Conservation (phyloP, 2,329 filamentous ascomycete species). For the Aureobasidium leucospermi region DNA sequence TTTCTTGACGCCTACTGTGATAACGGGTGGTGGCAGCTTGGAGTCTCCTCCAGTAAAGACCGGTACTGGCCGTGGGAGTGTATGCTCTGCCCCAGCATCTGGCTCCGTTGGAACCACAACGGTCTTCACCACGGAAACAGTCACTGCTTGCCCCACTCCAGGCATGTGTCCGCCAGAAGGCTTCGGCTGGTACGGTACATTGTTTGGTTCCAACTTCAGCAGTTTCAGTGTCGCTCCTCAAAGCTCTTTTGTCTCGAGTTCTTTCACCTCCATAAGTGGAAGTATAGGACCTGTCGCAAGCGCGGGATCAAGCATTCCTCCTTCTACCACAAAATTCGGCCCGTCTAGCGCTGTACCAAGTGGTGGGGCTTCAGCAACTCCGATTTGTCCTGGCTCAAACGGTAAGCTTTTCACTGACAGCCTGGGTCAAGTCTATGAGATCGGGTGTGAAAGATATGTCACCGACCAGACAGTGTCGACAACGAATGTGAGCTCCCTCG, state of each 20-base stretch:
- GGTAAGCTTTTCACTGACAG: conserved; percentile 19
- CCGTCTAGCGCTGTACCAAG: background rate
- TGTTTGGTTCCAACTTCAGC: conserved; percentile 10
- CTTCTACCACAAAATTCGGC: background rate
- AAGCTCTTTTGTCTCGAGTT: background rate
- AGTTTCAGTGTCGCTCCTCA: conserved; percentile 4
- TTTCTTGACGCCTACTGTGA: conserved; percentile 22
- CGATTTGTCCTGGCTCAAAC: conserved; percentile 23
- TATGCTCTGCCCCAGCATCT: conserved; percentile 15
- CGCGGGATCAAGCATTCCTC: background rate
- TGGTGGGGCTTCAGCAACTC: conserved; percentile 16
- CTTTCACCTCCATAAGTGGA: background rate
- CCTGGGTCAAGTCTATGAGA: conserved; percentile 23
- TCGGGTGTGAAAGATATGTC: conserved; percentile 21
- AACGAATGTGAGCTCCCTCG: conserved; percentile 20
- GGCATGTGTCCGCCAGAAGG: conserved; percentile 21
- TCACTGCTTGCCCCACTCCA: conserved; percentile 25
- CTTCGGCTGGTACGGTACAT: conserved; percentile 8
- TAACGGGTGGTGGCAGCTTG: conserved; percentile 11
- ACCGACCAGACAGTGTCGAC: conserved; percentile 19
- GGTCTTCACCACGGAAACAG: conserved; percentile 25
- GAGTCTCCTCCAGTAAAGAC: background rate
- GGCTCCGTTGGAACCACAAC: conserved; percentile 23
- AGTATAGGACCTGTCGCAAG: background rate
- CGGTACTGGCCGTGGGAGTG: background rate